These are phyloP conservation scores for Peltaster fructicola DNA, from an alignment of 2,329 filamentous ascomycete species.

Conservation along the genomic window DNA sequence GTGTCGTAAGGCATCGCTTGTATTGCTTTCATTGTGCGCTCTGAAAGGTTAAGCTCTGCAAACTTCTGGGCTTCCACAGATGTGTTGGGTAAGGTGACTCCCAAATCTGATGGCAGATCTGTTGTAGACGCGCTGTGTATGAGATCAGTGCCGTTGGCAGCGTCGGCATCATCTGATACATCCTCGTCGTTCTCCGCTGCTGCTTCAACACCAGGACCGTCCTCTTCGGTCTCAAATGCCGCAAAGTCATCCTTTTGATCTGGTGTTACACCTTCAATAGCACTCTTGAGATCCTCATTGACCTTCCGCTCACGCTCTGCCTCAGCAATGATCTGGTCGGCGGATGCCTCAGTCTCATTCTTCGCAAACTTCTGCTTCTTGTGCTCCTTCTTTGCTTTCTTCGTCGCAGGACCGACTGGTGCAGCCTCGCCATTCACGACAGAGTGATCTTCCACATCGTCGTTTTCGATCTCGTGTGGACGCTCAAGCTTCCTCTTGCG, in stretches of 20 bases:
- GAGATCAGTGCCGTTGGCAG: slow-evolving; percentile 17
- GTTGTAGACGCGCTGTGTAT: no score
- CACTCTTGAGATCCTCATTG: slow-evolving; percentile 14
- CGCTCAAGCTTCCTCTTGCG: slow-evolving; percentile 7
- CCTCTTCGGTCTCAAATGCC: slow-evolving; percentile 19
- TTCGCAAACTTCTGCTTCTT: slow-evolving; percentile 16
- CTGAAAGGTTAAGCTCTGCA: slow-evolving; percentile 65
- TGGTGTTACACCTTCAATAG: slow-evolving; percentile 5
- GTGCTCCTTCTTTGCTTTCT: slow-evolving; percentile 14
- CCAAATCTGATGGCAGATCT: slow-evolving; percentile 39
- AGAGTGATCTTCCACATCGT: slow-evolving; percentile 1
- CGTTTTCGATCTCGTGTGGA: background rate
- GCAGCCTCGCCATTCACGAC: slow-evolving; percentile 3
- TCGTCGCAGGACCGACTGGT: slow-evolving; percentile 3
- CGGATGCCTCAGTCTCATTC: slow-evolving; percentile 4
- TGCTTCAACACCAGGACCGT: slow-evolving; percentile 15
- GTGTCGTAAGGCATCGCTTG: slow-evolving; percentile 80
- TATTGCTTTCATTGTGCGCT: slow-evolving; percentile 77
- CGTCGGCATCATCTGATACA: slow-evolving; percentile 17
- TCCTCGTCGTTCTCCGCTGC: slow-evolving; percentile 18
- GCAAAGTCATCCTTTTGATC: slow-evolving; percentile 19
- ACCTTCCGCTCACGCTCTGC: slow-evolving; percentile 12
- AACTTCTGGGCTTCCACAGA: slow-evolving; percentile 53
- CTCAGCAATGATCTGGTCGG: no score
- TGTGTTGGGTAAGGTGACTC: slow-evolving; percentile 40